Base-by-base conservation (phyloP, 2,329 filamentous ascomycete species). In the Rhinocladiella similis region DNA sequence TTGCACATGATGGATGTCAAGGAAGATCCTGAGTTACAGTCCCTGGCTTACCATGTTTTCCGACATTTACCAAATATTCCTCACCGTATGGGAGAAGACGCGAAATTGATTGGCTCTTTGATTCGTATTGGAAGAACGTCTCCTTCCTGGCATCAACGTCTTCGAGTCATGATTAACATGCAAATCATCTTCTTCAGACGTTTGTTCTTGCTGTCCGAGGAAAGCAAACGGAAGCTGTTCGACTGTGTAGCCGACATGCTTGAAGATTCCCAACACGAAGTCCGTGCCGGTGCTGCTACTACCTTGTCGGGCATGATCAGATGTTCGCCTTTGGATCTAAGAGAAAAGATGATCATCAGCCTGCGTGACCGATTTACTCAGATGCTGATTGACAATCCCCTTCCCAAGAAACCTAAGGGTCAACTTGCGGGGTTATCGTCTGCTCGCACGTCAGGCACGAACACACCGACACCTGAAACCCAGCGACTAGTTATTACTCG, bases 1-100 rank as follows among this genome's bases (percentile, higher is more conserved):
- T 78, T 99, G 50, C 92, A 99, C 77, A 99, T 99, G 94, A 99
- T 99, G 93, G 94, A 99, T 69, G 91, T 99, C 71, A 97, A 97
- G 72, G 94, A 99, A 72, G 94, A 99, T 67, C 91, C 91, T 0
- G 95, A 99, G 72, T 82, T 99, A 1, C 95, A 97, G 79, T 88
- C 89, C 9, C 82, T 97, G 7, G 93, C 94, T 0, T 99, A 97
- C 70, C 91, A 96, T 68, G 94, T 99, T 41, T 99, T 97, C 78
- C 88, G 93, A 5, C 93, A 99, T 69, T 78, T 99, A 14, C 91
- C 94, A 13, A 99, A 99, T 71, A 91, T 99, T 54, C 92, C 94
- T 0, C 93, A 97, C 75, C 87, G 90, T 1, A 83, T 86, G 29
- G 91, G 92, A 56, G 90, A 97, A 71, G 91, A 96, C 65, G 84